Evolutionary conservation across 2,329 filamentous ascomycete species (phyloP).

Genomic region (Verticillium tricorpus): DNA sequence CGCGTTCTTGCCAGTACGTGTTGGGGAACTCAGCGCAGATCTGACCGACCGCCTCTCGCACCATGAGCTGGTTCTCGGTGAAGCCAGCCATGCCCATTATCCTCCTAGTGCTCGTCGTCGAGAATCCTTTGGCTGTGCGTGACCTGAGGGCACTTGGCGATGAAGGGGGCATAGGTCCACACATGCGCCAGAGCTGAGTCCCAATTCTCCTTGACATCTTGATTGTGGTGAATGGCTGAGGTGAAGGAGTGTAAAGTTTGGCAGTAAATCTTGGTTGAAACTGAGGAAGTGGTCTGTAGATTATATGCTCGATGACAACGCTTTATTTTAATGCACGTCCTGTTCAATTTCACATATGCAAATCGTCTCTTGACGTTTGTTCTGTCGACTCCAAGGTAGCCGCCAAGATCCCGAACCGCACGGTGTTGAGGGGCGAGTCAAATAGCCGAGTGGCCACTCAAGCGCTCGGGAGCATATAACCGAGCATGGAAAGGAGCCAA

Average conservation of each 20-base stretch:
- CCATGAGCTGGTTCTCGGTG: constrained; percentile 66
- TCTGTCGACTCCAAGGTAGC: no score
- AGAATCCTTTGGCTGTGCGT: constrained; percentile 21
- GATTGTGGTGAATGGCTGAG: neutral
- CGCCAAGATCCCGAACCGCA: neutral
- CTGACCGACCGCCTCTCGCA: constrained; percentile 64
- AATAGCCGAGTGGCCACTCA: neutral
- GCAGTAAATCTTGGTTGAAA: neutral
- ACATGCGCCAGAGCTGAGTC: neutral
- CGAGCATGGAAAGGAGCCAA: neutral
- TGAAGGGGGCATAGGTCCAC: neutral
- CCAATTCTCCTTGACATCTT: neutral
- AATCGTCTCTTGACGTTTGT: neutral
- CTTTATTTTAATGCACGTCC: neutral
- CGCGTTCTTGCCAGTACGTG: constrained; percentile 71
- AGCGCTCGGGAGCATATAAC: neutral
- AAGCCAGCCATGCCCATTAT: constrained; percentile 73
- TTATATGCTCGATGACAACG: no score
- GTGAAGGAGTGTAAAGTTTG: neutral
- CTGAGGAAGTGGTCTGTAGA: neutral
- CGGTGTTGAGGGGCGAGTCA: neutral
- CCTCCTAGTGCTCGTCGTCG: constrained; percentile 22
- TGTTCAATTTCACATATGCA: neutral
- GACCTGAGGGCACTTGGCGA: neutral
- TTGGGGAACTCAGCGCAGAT: constrained; percentile 69